Base-by-base conservation (phyloP, 1,284 basidiomycete genomes). In the Leucoagaricus sp. region DNA sequence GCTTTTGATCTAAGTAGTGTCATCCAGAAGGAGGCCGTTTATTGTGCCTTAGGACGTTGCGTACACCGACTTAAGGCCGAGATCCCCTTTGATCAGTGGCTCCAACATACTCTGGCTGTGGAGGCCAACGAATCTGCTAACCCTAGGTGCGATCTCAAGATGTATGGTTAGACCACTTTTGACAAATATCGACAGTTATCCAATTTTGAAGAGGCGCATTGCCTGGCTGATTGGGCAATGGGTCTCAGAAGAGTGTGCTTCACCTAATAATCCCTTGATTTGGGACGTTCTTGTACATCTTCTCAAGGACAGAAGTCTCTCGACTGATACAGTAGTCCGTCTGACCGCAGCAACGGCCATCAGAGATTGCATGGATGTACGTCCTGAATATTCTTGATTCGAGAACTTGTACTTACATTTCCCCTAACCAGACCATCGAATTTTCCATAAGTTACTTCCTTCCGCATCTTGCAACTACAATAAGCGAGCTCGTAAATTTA, bases 161-260 rank as follows among this genome's bases (percentile, higher is more conserved):
- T 17, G 41, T 8, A 21, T 21, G 10, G 7, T 7, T 10, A 7
- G 23, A 31, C 12, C 31, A n/a, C 26, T 17, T 40, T 13, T 46
- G 19, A 23, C 10, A n/a, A 38, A 4, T 9, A 23, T 23, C 49
- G 9, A 10, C 33, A 94, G 91, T 55, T 93, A 89, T 65, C 89
- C 91, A 0, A 91, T 96, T 47, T 82, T 96, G 58, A 94, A 96
- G 72, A 84, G 93, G 19, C 84, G 94, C 41, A 89, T 96, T 59
- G 93, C 93, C 0, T 95, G 93, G 93, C 72, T 95, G 5, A 82
- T 96, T 42, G 93, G 93, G 12, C 90, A 89, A 77, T 93, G 91
- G 86, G 81, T 92, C 23, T 76, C 80, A 4, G 87, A 91, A 53
- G 80, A 83, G 59, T 86, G 83, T 59, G 75, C 77, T 29, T 75